Conservation (phyloP, 2,329 filamentous ascomycete species). For the Monilinia fructicola region DNA sequence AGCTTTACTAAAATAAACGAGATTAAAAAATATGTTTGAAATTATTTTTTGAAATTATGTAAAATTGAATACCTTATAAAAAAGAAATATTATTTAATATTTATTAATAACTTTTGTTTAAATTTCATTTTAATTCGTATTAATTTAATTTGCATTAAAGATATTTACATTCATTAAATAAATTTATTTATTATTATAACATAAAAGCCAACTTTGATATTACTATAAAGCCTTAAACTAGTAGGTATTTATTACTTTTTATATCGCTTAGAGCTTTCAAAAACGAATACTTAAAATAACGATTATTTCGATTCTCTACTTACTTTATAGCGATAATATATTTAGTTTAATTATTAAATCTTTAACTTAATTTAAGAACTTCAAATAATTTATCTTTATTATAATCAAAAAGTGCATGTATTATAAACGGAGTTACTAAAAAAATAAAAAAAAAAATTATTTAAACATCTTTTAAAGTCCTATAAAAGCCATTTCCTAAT, state of each 20-base stretch:
- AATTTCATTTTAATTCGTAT: no score
- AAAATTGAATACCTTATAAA: no score
- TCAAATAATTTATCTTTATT: conserved; percentile 19
- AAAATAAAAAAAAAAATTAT: conserved; percentile 11
- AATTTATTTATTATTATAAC: no score
- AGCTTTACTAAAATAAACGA: no score
- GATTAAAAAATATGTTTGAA: no score
- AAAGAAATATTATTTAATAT: no score
- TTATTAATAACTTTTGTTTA: no score
- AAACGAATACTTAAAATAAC: conserved; percentile 5
- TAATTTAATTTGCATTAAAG: no score
- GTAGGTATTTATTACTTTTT: conserved; percentile 21
- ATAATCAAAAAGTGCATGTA: conserved; percentile 25
- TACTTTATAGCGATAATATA: conserved; percentile 13
- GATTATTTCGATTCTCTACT: conserved; percentile 17
- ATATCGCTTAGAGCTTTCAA: conserved; percentile 11
- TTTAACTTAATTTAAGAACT: conserved; percentile 16
- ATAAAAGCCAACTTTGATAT: conserved; percentile 23
- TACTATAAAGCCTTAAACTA: conserved; percentile 21
- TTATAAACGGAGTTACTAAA: conserved; percentile 18
- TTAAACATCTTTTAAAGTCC: conserved; percentile 19
- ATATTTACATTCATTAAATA: no score
- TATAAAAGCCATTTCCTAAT: conserved; percentile 39
- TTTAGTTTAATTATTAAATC: conserved; percentile 4
- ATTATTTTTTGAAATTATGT: no score